Evolutionary conservation across 768 basidiomycete genomes (phyloP), one percentile per base, ranked within the genome.

Genomic region (Pleurotus tuber-regium): DNA sequence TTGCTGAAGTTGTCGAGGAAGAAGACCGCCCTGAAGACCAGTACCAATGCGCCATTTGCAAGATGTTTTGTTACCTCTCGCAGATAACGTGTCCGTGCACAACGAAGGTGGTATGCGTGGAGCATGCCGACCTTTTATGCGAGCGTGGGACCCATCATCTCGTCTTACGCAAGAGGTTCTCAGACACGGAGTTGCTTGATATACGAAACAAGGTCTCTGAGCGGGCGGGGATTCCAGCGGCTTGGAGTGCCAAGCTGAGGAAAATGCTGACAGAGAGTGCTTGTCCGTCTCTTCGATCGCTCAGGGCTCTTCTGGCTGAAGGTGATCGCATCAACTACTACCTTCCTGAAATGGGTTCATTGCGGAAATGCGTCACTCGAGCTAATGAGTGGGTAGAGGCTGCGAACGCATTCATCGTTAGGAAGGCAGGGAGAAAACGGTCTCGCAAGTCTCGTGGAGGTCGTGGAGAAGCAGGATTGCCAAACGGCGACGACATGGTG

Each of bases 11-110:
- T 29, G 71, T 92, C 23, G 86, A 91, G 58, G 82, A 86, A 57
- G 78, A 83, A 59, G 95, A 98, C 66, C 82, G 84, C 10, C 76
- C 86, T 0, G 97, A 98, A 65, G 95, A 98, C 48, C 92, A 97
- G 64, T 96, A 95, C 67, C 97, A 98, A 67, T 99, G 97, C 77
- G 71, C 77, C 43, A 70, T 88, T 57, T 98, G 97, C 87, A 95
- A 97, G 65, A 81, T 77, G 4, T 98, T 96, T 70, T 94, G 89
- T 69, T 98, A 97, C 66, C 82, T 99, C 35, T 94, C 97, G 1
- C 95, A 97, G 62, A 76, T 98, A 63, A 85, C 82, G 52, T 94
- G 92, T 65, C 71, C 73, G 26, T 94, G 92, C 75, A 86, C 86
- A 36, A 80, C 69, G 47, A 80, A 84, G 56, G 84, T 96, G 28